Conservation (phyloP, 768 basidiomycete species). For the Pisolithus microcarpus region DNA sequence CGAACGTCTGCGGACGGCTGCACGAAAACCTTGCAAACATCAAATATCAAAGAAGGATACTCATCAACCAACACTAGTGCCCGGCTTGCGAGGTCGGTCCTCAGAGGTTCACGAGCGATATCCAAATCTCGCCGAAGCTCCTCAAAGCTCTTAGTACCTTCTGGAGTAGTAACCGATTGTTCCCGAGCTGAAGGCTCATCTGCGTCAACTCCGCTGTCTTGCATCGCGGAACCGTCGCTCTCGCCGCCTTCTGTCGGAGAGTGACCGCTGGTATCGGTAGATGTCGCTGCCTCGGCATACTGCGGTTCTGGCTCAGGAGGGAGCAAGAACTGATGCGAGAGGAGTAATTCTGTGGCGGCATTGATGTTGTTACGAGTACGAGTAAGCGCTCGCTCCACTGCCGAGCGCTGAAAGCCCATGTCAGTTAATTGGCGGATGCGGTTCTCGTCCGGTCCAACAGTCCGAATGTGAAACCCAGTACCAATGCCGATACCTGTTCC, state of each 20-base stretch:
- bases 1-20: conserved; percentile 53
- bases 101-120: conserved; percentile 56
- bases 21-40: conserved; percentile 77
- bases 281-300: conserved; percentile 9
- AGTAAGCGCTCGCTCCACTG: conserved; percentile 74
- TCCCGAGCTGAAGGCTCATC: conserved; percentile 11
- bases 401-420: conserved; percentile 94
- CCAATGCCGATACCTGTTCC: conserved; percentile 24
- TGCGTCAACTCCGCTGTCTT: conserved; percentile 23
- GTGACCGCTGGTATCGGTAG: conserved; percentile 23
- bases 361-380: conserved; percentile 85
- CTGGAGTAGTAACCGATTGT: conserved; percentile 9
- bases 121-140: conserved; percentile 64
- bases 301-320: conserved; percentile 35
- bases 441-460: conserved; percentile 60
- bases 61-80: conserved; percentile 80
- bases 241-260: conserved; percentile 20
- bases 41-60: conserved; percentile 83
- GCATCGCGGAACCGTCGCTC: conserved; percentile 13
- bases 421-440: conserved; percentile 81
- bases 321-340: conserved; percentile 75
- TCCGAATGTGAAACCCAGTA: conserved; percentile 27
- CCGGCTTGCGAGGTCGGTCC: conserved; percentile 55
- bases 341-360: conserved; percentile 80
- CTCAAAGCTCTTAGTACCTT: conserved; percentile 43